phyloP scores from a whole-genome alignment of 805 yeast species.

The Teunomyces kruisii region DNA sequence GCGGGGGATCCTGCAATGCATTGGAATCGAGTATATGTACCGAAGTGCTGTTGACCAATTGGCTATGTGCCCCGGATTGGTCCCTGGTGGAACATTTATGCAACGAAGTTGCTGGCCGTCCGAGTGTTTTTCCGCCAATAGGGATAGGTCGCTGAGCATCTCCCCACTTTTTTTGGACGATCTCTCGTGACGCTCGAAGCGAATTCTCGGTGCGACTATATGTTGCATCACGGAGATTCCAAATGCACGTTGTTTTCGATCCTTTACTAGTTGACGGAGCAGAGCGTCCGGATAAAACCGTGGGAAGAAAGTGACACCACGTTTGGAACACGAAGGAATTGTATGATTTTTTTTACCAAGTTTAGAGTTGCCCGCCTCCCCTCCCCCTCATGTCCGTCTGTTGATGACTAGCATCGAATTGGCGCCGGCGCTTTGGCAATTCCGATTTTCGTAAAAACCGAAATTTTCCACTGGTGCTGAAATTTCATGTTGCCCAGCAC shows the following conservation, averaged over 20 bases:
- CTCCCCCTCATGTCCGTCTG: no score
- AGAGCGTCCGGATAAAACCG: neutral
- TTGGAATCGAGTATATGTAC: no score
- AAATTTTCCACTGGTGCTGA: neutral
- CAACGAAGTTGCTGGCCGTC: neutral
- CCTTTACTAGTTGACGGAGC: no score
- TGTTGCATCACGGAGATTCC: neutral
- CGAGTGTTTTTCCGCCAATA: conserved; percentile 1
- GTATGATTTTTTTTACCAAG: neutral
- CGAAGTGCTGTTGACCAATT: no score
- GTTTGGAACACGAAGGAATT: neutral
- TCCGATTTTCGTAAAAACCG: no score
- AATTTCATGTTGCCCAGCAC: neutral
- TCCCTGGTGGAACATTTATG: neutral
- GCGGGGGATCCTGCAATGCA: no score
- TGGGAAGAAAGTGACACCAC: neutral
- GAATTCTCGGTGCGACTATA: neutral
- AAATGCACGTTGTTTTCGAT: neutral
- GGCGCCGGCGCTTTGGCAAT: no score
- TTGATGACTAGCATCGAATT: no score
- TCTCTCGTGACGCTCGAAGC: conserved; percentile 3
- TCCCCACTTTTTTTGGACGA: conserved; percentile 4
- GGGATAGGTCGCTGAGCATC: neutral
- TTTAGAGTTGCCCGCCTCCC: no score
- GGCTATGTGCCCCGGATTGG: neutral